A percentile compares a stretch with the other conserved stretches of the same genome.
Evolutionary conservation across 1,284 basidiomycete genomes (phyloP).

Genomic region (Leccinum fuscescens): DNA sequence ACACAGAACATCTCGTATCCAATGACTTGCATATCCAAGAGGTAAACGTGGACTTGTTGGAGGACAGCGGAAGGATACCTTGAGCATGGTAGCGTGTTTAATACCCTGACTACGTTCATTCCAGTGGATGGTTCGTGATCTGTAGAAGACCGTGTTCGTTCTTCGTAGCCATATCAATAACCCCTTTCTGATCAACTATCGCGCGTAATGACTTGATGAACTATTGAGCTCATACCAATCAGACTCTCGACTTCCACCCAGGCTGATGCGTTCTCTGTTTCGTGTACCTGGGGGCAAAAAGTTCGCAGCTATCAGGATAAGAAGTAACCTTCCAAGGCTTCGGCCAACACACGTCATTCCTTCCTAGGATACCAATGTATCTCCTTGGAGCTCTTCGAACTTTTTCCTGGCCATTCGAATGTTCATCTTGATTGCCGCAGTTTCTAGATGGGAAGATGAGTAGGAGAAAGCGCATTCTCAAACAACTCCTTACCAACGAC

Average conservation of each 20-base stretch:
- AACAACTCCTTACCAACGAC: slow-evolving; percentile 64
- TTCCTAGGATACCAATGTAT: slow-evolving; percentile 37
- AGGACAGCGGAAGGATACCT: slow-evolving; percentile 2
- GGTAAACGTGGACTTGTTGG: slow-evolving; percentile 51
- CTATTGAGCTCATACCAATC: not conserved
- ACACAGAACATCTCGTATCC: slow-evolving; percentile 49
- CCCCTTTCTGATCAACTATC: not conserved
- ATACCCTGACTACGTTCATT: slow-evolving; percentile 16
- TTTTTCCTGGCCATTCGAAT: slow-evolving; percentile 78
- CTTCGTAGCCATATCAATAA: not conserved
- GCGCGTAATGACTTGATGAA: not conserved
- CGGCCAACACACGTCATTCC: not conserved
- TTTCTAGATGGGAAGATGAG: slow-evolving; percentile 49
- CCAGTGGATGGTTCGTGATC: slow-evolving; percentile 2
- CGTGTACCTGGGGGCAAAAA: not conserved
- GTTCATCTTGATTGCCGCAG: slow-evolving; percentile 81
- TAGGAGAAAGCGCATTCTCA: not conserved
- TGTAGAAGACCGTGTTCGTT: not conserved
- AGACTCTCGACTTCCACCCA: not conserved
- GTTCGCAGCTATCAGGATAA: not conserved
- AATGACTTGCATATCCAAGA: slow-evolving; percentile 34
- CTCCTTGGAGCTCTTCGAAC: slow-evolving; percentile 80
- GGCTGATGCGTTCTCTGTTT: not conserved
- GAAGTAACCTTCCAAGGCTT: not conserved
- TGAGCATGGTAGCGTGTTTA: not conserved